Base-by-base conservation (phyloP, 306 rosid species). In the Notholithocarpus densiflorus region DNA sequence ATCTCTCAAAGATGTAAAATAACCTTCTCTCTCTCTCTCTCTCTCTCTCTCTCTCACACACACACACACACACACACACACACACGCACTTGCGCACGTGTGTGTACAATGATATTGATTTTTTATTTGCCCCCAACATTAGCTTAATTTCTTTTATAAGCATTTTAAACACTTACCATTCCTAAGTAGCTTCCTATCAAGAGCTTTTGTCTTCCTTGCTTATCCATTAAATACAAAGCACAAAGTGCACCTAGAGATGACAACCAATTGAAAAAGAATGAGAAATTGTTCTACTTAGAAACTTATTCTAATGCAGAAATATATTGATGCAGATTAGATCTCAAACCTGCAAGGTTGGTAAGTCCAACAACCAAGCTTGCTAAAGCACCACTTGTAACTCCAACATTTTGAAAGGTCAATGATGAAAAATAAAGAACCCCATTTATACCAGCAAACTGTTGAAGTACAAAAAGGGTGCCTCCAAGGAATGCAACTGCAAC, bases 351-450 rank as follows among this genome's bases (percentile, higher is more conserved):
- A 74, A 94, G 92, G 76, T 94, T 94, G 77, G 97, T 94, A 75
- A 94, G 75, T 72, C 98, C 98, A 82, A 94, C 87, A 81, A 89
- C 84, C 84, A 89, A 82, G 80, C 94, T 94, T 75, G 97, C 97
- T 45, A 86, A 37, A 77, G 93, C 92, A 82, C 91, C 88, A 78
- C 85, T 90, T 72, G 77, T 81, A 75, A 94, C 80, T 77, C 98
- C 98, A 43, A 94, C 96, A 26, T 89, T 90, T 88, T 86, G 88
- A 79, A 94, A 92, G 72, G 98, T 94, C 87, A 92, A 71, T 15
- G 98, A 92, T 56, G 98, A 94, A 83, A 92, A 94, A 79, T 90
- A 94, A 72, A 94, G 96, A 87, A 94, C 94, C 51, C 93, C 98
- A 75, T 94, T 94, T 86, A 94, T 92, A 73, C 97, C 98, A 5